A percentile compares a stretch with the other conserved stretches of the same genome.
Evolutionary conservation across 2,329 filamentous ascomycete species (phyloP).

Genomic region (Septoria linicola): DNA sequence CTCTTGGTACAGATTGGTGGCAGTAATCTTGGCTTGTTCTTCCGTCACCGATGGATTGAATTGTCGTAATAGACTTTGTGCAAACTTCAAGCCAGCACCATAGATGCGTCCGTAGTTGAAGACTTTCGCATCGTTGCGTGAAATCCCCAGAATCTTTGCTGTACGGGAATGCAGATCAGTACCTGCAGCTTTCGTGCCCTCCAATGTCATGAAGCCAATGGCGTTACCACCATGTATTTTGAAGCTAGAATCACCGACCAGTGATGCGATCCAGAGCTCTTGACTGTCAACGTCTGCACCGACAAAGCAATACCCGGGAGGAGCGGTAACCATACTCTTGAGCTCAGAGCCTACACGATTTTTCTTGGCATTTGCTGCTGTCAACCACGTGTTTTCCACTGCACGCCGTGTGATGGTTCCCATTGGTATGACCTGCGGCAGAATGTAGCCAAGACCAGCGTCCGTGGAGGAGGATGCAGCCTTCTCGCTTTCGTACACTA

Average conservation of each 20-base stretch:
- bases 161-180: conserved; percentile 95
- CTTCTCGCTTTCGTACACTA: conserved; percentile 74
- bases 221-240: conserved; percentile 94
- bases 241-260: conserved; percentile 93
- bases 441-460: conserved; percentile 70
- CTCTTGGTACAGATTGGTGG: conserved; percentile 76
- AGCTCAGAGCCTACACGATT: conserved; percentile 95
- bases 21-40: conserved; percentile 70
- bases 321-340: conserved; percentile 94
- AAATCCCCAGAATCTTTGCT: conserved; percentile 87
- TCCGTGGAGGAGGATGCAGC: conserved; percentile 30
- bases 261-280: conserved; percentile 95
- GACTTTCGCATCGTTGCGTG: conserved; percentile 90
- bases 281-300: conserved; percentile 97
- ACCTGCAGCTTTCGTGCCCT: conserved; percentile 89
- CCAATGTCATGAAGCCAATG: conserved; percentile 97
- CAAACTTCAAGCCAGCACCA: conserved; percentile 93
- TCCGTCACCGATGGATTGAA: conserved; percentile 88
- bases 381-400: conserved; percentile 98
- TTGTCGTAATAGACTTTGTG: conserved; percentile 81
- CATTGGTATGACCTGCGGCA: conserved; percentile 97
- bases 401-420: conserved; percentile 91
- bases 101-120: conserved; percentile 99
- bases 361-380: conserved; percentile 92
- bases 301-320: conserved; percentile 87